A percentile compares a stretch with the other conserved stretches of the same genome.
These are phyloP conservation scores for Cyclostephanos invisitatus DNA, from an alignment of 108 stramenopile species.

Conservation along the genomic window DNA sequence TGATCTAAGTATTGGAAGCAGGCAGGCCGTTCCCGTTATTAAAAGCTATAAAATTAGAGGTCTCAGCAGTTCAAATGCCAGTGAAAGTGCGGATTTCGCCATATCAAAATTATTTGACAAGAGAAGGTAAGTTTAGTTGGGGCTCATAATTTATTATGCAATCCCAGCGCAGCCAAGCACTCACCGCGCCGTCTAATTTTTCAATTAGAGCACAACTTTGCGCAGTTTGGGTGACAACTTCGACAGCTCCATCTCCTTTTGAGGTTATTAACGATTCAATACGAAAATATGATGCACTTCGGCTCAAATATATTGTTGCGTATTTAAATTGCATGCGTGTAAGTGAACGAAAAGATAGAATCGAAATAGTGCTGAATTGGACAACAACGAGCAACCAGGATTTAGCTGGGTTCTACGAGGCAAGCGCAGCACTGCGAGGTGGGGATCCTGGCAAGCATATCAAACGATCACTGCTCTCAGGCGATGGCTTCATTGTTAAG, in stretches of 20 bases:
- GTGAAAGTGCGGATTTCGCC: constrained; percentile 60
- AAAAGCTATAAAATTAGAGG: constrained; percentile 55
- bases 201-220: constrained; percentile 65
- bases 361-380: constrained; percentile 67
- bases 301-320: constrained; percentile 77
- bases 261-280: constrained; percentile 72
- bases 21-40: constrained; percentile 48
- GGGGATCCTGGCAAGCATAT: constrained; percentile 52
- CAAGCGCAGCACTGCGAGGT: constrained; percentile 61
- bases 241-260: constrained; percentile 66
- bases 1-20: constrained; percentile 38
- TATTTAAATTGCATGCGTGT: constrained; percentile 62
- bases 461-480: constrained; percentile 54
- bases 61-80: constrained; percentile 50
- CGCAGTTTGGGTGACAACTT: constrained; percentile 86
- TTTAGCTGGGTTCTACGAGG: constrained; percentile 68
- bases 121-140: not conserved
- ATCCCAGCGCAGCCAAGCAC: not conserved
- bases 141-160: not conserved
- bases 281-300: constrained; percentile 81
- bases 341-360: constrained; percentile 45
- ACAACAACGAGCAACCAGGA: constrained; percentile 57
- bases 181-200: not conserved
- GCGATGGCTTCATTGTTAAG: constrained; percentile 51
- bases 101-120: constrained; percentile 13